Evolutionary conservation across 139 green algal genomes (phyloP), one percentile per base, ranked within the genome.

Genomic region (Mychonastes homosphaera): DNA sequence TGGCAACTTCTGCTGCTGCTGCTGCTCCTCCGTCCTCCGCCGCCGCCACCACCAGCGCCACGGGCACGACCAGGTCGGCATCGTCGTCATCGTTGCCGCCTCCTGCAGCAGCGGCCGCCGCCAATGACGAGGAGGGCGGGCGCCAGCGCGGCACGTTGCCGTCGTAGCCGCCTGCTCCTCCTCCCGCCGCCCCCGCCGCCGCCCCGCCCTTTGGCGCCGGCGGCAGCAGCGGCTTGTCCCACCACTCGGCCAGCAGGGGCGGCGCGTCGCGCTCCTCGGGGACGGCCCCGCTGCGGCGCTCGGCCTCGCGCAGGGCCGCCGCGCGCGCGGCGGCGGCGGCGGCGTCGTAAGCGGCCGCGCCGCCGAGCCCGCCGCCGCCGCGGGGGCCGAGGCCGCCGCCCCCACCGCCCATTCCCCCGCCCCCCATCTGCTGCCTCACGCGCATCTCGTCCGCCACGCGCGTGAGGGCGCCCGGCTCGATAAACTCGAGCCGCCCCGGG

Each of bases 211-310:
- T 9, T 35, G 44, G 27, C 52, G 32, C 10, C 53, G 46, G n/a
- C 46, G 43, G 45, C 59, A 95, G 66, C 27, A 95, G 70, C 12
- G 61, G 59, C 10, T 63, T 74, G 51, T 85, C 81, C 82, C 80
- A 92, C 87, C 87, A 95, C 66, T 95, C 87, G 50, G 8, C 8
- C 50, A 56, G 29, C 50, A 40, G 28, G 19, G 28, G 28, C 2
- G 6, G 1, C 6, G 27, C 13, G 24, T 13, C 2, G 1, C 27
- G 48, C 24, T 29, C 48, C 27, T 54, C 18, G 21, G 3, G 23
- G 18, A 53, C 18, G 4, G 32, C 18, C 47, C 8, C 26, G 49
- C 49, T 41, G 13, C 12, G 16, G 19, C n/a, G 32, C 4, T 3
- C 44, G 51, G 32, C 3, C 3, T n/a, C 41, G 23, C 19, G 41